A percentile compares a stretch with the other conserved stretches of the same genome.
phyloP scores from a whole-genome alignment of 768 basidiomycete species.

The Leccinum barrowsii region DNA sequence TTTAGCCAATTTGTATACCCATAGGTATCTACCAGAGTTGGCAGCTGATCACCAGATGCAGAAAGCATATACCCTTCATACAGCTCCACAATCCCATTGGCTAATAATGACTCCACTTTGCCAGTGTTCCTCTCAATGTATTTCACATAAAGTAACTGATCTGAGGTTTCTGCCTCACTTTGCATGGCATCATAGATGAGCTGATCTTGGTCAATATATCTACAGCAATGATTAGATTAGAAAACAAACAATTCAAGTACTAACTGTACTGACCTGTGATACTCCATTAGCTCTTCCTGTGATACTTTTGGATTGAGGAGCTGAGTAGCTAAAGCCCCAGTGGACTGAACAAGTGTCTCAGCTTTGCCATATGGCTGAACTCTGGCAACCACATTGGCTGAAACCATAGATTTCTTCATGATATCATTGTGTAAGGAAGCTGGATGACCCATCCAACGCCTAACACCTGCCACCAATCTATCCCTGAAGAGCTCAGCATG shows the following conservation, averaged over 20 bases:
- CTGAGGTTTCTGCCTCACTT: constrained; percentile 51
- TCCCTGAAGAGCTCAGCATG: neutral
- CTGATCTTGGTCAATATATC: constrained; percentile 74
- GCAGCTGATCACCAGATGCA: constrained; percentile 5
- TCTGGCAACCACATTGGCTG: constrained; percentile 25
- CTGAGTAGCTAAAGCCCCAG: constrained; percentile 54
- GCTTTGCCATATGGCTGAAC: constrained; percentile 26
- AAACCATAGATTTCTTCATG: constrained; percentile 37
- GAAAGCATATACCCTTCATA: constrained; percentile 21
- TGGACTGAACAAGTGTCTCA: constrained; percentile 37
- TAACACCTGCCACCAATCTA: constrained; percentile 76
- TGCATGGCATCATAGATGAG: constrained; percentile 58
- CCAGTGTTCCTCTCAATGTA: constrained; percentile 44
- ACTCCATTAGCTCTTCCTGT: constrained; percentile 64
- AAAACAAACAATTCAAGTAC: constrained; percentile 11
- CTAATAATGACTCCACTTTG: constrained; percentile 9
- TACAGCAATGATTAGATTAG: constrained; percentile 22
- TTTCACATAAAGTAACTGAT: constrained; percentile 51
- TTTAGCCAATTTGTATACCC: constrained; percentile 23
- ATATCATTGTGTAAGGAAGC: constrained; percentile 40
- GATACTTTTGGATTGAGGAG: constrained; percentile 63
- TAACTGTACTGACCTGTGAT: constrained; percentile 59
- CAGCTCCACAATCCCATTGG: constrained; percentile 14
- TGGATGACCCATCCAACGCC: constrained; percentile 70
- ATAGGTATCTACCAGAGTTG: constrained; percentile 5